Percentiles rank a stretch among this genome's conserved stretches.
phyloP scores from a whole-genome alignment of 257 asterid genomes.

The Cordia subcordata region DNA sequence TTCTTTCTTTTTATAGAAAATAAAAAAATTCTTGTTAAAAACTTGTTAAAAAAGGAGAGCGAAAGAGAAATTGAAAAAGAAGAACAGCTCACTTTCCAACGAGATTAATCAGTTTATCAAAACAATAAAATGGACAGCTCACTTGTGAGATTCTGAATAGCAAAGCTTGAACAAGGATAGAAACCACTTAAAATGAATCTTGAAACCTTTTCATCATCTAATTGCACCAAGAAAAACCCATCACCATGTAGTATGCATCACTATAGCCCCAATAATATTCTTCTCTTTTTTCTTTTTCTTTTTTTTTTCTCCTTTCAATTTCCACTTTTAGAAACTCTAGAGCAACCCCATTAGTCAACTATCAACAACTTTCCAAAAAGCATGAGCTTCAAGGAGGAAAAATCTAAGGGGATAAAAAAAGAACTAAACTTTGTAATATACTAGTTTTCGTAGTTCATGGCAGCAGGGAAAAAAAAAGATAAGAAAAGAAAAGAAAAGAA shows the following conservation, averaged over 20 bases:
- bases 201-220: neutral
- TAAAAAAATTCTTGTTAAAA: too few relatives aligned
- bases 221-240: neutral
- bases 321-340: neutral
- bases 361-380: neutral
- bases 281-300: neutral
- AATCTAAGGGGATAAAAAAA: neutral
- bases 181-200: neutral
- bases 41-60: too few relatives aligned
- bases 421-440: neutral
- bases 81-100: too few relatives aligned
- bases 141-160: too few relatives aligned
- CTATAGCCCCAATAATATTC: neutral
- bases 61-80: too few relatives aligned
- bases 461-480: too few relatives aligned
- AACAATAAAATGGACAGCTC: too few relatives aligned
- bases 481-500: too few relatives aligned
- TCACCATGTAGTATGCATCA: neutral
- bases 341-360: neutral
- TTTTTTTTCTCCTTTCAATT: neutral
- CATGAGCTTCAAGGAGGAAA: neutral
- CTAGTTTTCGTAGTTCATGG: neutral
- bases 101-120: too few relatives aligned
- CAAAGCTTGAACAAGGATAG: too few relatives aligned
- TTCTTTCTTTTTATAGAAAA: too few relatives aligned